Conservation (phyloP, 768 basidiomycete species). For the Tephrocybe sp. region DNA sequence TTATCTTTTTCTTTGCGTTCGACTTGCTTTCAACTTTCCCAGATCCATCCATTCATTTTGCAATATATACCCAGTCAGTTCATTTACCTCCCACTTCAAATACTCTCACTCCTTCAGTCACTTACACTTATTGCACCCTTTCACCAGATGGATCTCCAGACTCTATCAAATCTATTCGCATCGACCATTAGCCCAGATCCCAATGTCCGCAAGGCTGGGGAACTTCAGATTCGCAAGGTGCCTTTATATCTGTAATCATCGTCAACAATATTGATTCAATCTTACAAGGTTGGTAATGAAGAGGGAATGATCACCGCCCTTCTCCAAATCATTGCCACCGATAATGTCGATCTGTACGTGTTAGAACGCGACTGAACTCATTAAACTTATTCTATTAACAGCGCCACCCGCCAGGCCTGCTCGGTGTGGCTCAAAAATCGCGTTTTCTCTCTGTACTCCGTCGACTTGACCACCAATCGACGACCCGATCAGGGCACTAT, state of each 20-base stretch:
- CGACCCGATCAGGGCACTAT: constrained; percentile 67
- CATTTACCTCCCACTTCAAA: background rate
- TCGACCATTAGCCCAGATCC: constrained; percentile 83
- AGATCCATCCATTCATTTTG: constrained; percentile 7
- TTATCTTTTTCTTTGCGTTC: too few species aligned
- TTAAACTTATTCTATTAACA: constrained; percentile 25
- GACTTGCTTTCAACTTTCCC: background rate
- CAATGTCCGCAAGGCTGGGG: constrained; percentile 82
- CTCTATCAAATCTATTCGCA: constrained; percentile 75
- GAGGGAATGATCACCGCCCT: constrained; percentile 85
- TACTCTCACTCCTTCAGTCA: background rate
- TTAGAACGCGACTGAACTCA: constrained; percentile 31
- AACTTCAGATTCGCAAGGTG: constrained; percentile 88
- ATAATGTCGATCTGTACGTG: constrained; percentile 75
- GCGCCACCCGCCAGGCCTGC: constrained; percentile 81
- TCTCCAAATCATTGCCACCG: constrained; percentile 81
- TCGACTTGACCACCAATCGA: constrained; percentile 37
- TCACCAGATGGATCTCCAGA: constrained; percentile 66
- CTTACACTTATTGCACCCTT: background rate
- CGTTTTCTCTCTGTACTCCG: constrained; percentile 63
- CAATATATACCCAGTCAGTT: constrained; percentile 19
- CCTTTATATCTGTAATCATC: constrained; percentile 8
- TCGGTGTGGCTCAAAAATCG: constrained; percentile 92
- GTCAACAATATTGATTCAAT: constrained; percentile 4
- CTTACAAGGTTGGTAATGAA: constrained; percentile 64